Base-by-base conservation (phyloP, 2,329 filamentous ascomycete species). In the Monilinia vaccinii-corymbosi region DNA sequence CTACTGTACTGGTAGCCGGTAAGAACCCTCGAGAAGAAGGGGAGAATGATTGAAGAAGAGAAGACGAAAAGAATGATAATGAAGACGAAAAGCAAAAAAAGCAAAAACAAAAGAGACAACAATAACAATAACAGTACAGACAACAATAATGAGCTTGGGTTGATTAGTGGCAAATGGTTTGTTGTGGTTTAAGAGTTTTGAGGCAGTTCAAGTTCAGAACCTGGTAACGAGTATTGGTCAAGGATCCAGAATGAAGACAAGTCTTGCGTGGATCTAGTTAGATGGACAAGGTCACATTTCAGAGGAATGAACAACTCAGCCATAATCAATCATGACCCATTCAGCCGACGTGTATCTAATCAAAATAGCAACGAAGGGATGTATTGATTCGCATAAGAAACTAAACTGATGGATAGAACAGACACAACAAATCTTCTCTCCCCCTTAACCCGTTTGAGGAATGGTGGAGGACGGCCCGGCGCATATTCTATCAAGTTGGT, bases 11-110 rank as follows among this genome's bases (percentile, higher is more conserved):
- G 18, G 18, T 13, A 50, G 18, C 40, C 5, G 46, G 45, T n/a
- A 40, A 18, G 18, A 32, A 31, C 14, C 11, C 6, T 23, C n/a
- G 47, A 52, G 52, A 53, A 32, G 51, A 53, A 53, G 51, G 51
- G 51, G 51, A 53, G 16, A 44, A 44, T 21, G 44, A 44, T 21
- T 3, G 16, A 44, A 53, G 21, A 25, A 51, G 36, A n/a, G 18
- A 55, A 32, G 14, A 52, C n/a, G n/a, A n/a, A n/a, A n/a, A n/a
- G n/a, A n/a, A n/a, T 31, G 48, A 46, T 59, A 40, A n/a, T 45
- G 38, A 58, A 44, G 28, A 53, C 56, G 42, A 53, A 53, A 36
- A 38, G 45, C 36, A 31, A 59, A 31, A n/a, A n/a, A n/a, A n/a
- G n/a, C n/a, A n/a, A n/a, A n/a, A n/a, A n/a, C n/a, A n/a, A n/a